Conservation (phyloP, 2,329 filamentous ascomycete species). For the Ophiostoma sp. region DNA sequence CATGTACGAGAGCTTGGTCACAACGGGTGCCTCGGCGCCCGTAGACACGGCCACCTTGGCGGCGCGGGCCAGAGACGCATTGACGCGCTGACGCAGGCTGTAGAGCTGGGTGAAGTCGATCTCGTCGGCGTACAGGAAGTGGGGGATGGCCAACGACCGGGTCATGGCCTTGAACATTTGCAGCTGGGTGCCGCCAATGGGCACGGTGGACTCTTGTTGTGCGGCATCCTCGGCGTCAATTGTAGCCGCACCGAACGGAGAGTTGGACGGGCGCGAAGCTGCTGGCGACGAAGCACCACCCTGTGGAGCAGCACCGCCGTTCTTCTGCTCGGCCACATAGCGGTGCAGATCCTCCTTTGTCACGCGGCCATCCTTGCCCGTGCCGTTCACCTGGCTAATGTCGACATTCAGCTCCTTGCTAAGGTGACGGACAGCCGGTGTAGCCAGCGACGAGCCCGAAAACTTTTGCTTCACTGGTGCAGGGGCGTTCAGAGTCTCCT, state of each 20-base stretch:
- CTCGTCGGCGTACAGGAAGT: constrained; percentile 93
- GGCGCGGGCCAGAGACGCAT: constrained; percentile 54
- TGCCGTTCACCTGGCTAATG: constrained; percentile 77
- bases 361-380: constrained; percentile 87
- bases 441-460: constrained; percentile 67
- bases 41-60: constrained; percentile 28
- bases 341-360: constrained; percentile 87
- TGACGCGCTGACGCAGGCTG: constrained; percentile 71
- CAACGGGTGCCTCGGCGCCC: constrained; percentile 35
- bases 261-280: constrained; percentile 33
- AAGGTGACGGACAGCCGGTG: constrained; percentile 87
- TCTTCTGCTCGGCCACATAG: constrained; percentile 59
- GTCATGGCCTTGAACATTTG: constrained; percentile 99
- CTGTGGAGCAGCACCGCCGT: constrained; percentile 31
- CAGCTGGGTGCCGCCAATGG: constrained; percentile 75
- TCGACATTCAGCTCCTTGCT: constrained; percentile 76
- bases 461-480: constrained; percentile 56
- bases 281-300: background rate
- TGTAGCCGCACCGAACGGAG: constrained; percentile 36
- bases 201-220: constrained; percentile 67
- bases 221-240: constrained; percentile 38
- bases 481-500: background rate
- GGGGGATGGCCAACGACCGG: constrained; percentile 82
- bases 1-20: constrained; percentile 78
- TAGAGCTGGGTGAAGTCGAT: constrained; percentile 77